Percentiles rank a stretch among this genome's conserved stretches.
Conservation (phyloP, 345 rosid genomes). For the Stellera chamaejasme region DNA sequence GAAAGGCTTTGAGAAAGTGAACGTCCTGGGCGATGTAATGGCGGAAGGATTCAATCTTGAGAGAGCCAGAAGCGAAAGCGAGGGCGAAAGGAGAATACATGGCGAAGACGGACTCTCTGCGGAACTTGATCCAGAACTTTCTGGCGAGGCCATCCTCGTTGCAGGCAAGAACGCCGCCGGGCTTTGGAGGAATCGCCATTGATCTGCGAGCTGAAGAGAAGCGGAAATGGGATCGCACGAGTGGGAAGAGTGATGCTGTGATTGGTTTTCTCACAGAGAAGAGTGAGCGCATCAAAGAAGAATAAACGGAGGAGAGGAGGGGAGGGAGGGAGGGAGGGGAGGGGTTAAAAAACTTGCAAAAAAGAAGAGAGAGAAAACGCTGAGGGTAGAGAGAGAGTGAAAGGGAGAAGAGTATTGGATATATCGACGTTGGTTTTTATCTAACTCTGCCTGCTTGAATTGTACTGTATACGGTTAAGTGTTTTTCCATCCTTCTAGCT, state of each 20-base stretch:
- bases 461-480: too few species aligned
- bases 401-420: background rate
- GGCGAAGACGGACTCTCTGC: conserved; percentile 54
- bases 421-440: too few species aligned
- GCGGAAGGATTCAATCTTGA: conserved; percentile 59
- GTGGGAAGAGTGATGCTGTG: conserved; percentile 14
- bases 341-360: background rate
- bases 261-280: conserved; percentile 10
- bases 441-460: too few species aligned
- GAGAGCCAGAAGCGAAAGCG: conserved; percentile 73
- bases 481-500: too few species aligned
- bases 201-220: conserved; percentile 24
- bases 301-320: background rate
- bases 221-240: conserved; percentile 16
- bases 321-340: background rate
- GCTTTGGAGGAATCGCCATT: conserved; percentile 34
- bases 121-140: conserved; percentile 68
- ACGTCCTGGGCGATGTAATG: conserved; percentile 77
- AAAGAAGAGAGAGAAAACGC: background rate
- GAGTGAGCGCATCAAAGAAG: conserved; percentile 32
- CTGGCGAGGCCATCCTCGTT: conserved; percentile 52
- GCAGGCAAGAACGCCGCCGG: conserved; percentile 1
- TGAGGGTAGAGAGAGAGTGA: background rate
- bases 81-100: conserved; percentile 70
- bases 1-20: conserved; percentile 81